Evolutionary conservation across 2,329 filamentous ascomycete species (phyloP), one percentile per base, ranked within the genome.

Genomic region (Ceratocystis destructans): DNA sequence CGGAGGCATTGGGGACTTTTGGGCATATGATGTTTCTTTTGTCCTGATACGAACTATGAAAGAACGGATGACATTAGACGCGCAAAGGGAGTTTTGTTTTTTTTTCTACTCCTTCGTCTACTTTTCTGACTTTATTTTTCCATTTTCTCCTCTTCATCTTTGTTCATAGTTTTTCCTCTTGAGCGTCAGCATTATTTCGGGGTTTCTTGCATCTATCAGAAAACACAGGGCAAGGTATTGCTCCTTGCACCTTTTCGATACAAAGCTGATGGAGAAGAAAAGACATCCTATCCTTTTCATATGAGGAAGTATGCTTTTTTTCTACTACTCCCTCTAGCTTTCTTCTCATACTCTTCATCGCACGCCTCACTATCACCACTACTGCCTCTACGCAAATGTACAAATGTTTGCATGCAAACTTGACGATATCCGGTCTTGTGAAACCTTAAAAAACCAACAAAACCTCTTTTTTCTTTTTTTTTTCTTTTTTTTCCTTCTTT

Each of bases 141-240:
- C 17, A 44, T 45, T 65, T 48, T 33, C 17, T 22, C 48, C 45
- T 50, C n/a, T 57, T 57, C 25, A 45, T 33, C 22, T 17, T 65
- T 22, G 17, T 20, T 33, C 28, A 48, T 63, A 22, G 41, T 45
- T 57, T 37, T 41, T 15, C 48, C 37, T 10, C 55, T 45, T 55
- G 22, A 57, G 53, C 53, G 28, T 57, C 53, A 57, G 22, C 53
- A 57, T 33, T 57, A 25, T 28, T 57, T 57, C 53, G 10, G 12
- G 10, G 7, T n/a, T 57, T 57, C 12, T 63, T 63, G 31, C 48
- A 33, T 48, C 37, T 28, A 28, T 46, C 25, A 15, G 31, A 45
- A 63, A 48, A 65, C 64, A 48, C 20, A 44, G 61, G 66, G 63
- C 66, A 65, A 55, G 66, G 66, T 67, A 67, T 64, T 67, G 66